phyloP scores from a whole-genome alignment of 2,329 filamentous ascomycete genomes.

The Colletotrichum eleusines region DNA sequence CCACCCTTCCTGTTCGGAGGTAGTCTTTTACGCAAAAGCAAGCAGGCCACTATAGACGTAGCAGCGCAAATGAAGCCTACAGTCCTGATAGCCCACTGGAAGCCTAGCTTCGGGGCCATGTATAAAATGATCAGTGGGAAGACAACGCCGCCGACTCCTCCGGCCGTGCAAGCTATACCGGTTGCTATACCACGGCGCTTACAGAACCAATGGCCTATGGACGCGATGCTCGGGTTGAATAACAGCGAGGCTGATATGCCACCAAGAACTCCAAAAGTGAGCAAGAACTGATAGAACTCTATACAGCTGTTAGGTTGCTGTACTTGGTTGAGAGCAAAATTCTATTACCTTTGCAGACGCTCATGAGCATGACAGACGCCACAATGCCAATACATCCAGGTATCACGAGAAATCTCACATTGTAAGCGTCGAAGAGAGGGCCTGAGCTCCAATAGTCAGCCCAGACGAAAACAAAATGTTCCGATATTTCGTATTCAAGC shows the following conservation, averaged over 20 bases:
- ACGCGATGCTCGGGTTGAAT: constrained; percentile 76
- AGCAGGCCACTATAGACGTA: constrained; percentile 47
- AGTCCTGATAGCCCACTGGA: constrained; percentile 49
- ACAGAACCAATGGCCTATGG: constrained; percentile 77
- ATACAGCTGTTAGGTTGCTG: neutral
- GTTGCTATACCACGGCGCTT: constrained; percentile 74
- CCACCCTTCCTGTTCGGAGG: constrained; percentile 60
- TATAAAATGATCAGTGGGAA: constrained; percentile 55
- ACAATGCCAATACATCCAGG: constrained; percentile 69
- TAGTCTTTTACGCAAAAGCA: constrained; percentile 57
- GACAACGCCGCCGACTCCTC: constrained; percentile 68
- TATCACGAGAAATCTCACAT: constrained; percentile 69
- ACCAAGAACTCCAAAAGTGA: constrained; percentile 75
- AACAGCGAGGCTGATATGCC: constrained; percentile 75
- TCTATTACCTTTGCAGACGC: constrained; percentile 65
- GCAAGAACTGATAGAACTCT: constrained; percentile 78
- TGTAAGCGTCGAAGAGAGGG: constrained; percentile 77
- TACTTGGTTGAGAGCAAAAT: too few relatives aligned
- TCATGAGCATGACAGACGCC: constrained; percentile 67
- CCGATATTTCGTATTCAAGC: neutral
- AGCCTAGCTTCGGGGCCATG: constrained; percentile 47
- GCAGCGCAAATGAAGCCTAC: constrained; percentile 47
- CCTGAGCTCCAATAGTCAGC: constrained; percentile 47
- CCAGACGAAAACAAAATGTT: too few relatives aligned
- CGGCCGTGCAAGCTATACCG: constrained; percentile 76